These are phyloP conservation scores for Evernia prunastri DNA, from an alignment of 495 filamentous ascomycete species.

Conservation along the genomic window DNA sequence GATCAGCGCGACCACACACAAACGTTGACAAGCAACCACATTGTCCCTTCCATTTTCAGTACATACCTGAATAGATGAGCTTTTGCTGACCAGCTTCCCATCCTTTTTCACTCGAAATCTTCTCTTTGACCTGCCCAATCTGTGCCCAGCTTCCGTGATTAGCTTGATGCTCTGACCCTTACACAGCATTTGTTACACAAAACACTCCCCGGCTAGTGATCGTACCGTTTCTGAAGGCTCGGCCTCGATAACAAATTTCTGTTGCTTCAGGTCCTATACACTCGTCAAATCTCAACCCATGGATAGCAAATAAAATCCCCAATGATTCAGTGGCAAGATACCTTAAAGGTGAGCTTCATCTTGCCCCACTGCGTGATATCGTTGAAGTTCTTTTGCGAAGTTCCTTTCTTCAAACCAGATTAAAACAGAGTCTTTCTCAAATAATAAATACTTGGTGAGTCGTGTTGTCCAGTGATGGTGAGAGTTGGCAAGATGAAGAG, in stretches of 20 bases:
- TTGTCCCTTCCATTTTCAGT: neutral
- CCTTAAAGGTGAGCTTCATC: conserved; percentile 86
- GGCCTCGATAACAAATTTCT: conserved; percentile 91
- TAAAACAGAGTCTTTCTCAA: neutral
- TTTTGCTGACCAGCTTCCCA: conserved; percentile 85
- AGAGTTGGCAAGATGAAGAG: neutral
- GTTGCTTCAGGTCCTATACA: conserved; percentile 85
- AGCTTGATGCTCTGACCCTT: conserved; percentile 31
- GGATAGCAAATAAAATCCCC: neutral
- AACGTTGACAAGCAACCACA: neutral
- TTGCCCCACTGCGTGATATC: conserved; percentile 32
- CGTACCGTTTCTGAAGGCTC: conserved; percentile 89
- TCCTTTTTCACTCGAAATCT: conserved; percentile 80
- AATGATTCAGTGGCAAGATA: conserved; percentile 32
- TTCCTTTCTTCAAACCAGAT: neutral
- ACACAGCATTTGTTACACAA: neutral
- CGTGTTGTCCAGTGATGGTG: neutral
- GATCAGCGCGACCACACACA: neutral
- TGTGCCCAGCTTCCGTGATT: conserved; percentile 37
- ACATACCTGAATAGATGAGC: conserved; percentile 93
- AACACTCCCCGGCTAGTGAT: conserved; percentile 17
- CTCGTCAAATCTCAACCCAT: neutral
- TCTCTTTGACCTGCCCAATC: conserved; percentile 84
- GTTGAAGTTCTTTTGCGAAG: neutral
- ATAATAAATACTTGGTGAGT: neutral